Evolutionary conservation across 306 rosid species (phyloP), one percentile per base, ranked within the genome.

Genomic region (Astragalus membranaceus): DNA sequence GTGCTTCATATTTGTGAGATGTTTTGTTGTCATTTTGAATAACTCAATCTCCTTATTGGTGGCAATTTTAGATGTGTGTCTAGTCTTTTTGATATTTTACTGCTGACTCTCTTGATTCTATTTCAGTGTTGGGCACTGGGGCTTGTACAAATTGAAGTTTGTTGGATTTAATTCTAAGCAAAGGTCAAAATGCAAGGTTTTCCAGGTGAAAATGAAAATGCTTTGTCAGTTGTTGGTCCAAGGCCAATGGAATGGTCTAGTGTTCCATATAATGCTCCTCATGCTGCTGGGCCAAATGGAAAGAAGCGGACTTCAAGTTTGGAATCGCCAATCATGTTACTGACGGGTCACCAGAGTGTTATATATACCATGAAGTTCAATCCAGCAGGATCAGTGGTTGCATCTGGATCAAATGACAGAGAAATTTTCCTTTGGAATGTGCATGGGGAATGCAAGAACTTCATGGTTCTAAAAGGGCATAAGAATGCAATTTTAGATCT

Each of bases 401-500:
- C 97, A 47, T 94, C 98, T 32, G 98, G 98, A 70, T 94, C 97
- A 4, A 96, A 94, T 47, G 98, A 94, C 91, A 84, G 37, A 67
- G 97, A 94, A 79, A 94, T 90, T 75, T 94, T 94, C 83, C 85
- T 90, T 57, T 94, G 97, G 98, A 69, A 88, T 77, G 90, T 88
- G 46, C 87, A 83, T 64, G 97, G 95, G 33, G 97, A 88, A 30
- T 90, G 96, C 86, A 90, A 94, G 88, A 94, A 88, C 86, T 90
- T 84, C 72, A 84, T 94, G 92, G 88, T 94, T 76, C 73, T 94
- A 33, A 87, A 88, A 78, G 98, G 98, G 49, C 98, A 94, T 83
- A 90, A 94, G 84, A 90, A 94, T 77, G 98, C 96, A 41, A 86
- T 94, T 79, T 79, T 90, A 76, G 98, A 94, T 82, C 98, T 90